Conservation (phyloP, 2,329 filamentous ascomycete genomes). For the Arthrobotrys musiformis region DNA sequence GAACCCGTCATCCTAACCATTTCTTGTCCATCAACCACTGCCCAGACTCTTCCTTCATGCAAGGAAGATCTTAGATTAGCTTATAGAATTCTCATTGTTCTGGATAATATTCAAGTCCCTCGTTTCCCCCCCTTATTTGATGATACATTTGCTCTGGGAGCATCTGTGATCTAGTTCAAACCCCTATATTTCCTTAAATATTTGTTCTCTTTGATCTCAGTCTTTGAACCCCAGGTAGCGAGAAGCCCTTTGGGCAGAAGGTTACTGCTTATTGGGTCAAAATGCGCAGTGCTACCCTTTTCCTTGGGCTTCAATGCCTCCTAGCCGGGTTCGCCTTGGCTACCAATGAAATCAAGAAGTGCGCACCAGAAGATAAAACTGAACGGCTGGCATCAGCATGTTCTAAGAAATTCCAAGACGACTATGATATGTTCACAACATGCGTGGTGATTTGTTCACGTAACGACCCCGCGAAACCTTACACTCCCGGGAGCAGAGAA, state of each 20-base stretch:
- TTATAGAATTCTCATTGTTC: background rate
- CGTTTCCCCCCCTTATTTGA: background rate
- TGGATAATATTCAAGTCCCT: background rate
- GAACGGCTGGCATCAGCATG: background rate
- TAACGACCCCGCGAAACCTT: background rate
- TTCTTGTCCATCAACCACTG: background rate
- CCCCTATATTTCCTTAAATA: background rate
- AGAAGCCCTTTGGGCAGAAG: background rate
- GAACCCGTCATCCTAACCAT: background rate
- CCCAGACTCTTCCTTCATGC: background rate
- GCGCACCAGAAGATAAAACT: background rate
- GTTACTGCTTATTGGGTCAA: background rate
- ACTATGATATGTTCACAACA: background rate
- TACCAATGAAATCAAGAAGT: constrained; percentile 13
- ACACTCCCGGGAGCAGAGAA: background rate
- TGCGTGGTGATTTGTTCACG: background rate
- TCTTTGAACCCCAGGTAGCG: too few relatives aligned
- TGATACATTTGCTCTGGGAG: background rate
- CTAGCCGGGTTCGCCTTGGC: background rate
- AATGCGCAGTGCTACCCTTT: background rate
- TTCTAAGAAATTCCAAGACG: too few relatives aligned
- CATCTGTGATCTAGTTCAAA: background rate
- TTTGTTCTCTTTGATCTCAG: background rate
- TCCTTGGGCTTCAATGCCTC: background rate
- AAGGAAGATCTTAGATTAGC: background rate